Evolutionary conservation across 768 basidiomycete species (phyloP), one percentile per base, ranked within the genome.

Genomic region (Sistotremastrum niveocremeum): DNA sequence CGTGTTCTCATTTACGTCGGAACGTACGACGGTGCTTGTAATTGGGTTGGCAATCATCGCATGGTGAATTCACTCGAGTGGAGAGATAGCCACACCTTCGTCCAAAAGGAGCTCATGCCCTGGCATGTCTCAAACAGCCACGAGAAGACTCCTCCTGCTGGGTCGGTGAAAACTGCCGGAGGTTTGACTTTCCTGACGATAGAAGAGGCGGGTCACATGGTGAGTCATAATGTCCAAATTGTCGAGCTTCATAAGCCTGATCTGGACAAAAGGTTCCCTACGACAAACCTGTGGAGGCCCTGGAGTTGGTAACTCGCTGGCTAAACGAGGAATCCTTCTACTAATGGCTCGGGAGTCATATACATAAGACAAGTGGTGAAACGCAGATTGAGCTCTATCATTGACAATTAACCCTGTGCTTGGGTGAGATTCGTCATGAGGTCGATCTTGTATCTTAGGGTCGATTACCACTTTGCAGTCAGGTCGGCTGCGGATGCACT

Each of bases 11-110:
- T 39, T n/a, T 46, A 39, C 45, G 36, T 28, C 37, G 45, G 45
- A 11, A 20, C 38, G 34, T 32, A 46, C 37, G 45, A 46, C 45
- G 29, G 37, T 28, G 12, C 39, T 33, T 41, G 45, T 30, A 43
- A 46, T 33, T 46, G 45, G 36, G 37, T 62, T 1, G 6, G 45
- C 10, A 41, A 41, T 29, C n/a, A 9, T 9, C 40, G 40, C 10
- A 88, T 85, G 86, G 74, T 80, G 5, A 73, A 84, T 43, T 65
- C 71, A 49, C 65, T 90, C 42, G 73, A 80, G 44, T 88, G 87
- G 87, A 73, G 71, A 39, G 81, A 81, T 2, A 61, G 68, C 40
- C 65, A 66, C 37, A 70, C 55, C 4, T 87, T 80, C 60, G 60
- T 57, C 2, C 55, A 52, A 10, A 65, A 67, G 11, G 62, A 67